Evolutionary conservation across 2,329 filamentous ascomycete genomes (phyloP), one percentile per base, ranked within the genome.

Genomic region (Knufia fluminis): DNA sequence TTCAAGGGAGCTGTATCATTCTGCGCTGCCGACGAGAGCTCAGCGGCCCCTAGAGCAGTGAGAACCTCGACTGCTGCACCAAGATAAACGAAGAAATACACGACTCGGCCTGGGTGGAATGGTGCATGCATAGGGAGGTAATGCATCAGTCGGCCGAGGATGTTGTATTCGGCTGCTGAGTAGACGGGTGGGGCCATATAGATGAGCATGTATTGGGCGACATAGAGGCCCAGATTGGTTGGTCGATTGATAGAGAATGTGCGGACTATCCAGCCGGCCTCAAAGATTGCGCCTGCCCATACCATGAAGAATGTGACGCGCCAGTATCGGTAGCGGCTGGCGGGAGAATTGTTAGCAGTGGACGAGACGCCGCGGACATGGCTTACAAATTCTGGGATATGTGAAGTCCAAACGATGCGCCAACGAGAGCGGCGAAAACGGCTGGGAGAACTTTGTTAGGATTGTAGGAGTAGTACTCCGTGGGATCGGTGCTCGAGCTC

Each of bases 71-170:
- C 64, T 0, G 58, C 51, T 6, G 60, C 63, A 12, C 66, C 64
- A 3, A 67, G 54, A 38, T 66, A 66, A 47, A 68, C 52, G 55
- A 68, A 68, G 44, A 63, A 57, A 39, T 60, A 60, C 3, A 65
- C 51, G n/a, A 67, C 61, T 1, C 64, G 63, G 41, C 59, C 55
- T 16, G 66, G 66, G 41, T 67, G 60, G 6, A 68, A 53, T 1
- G 65, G 59, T n/a, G 66, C 59, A 43, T 67, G 62, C 63, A 65
- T 65, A 2, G 66, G 66, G 4, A 67, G 55, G 49, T 68, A 68
- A 52, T 63, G 59, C 62, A 67, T 61, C 8, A 68, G 52, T 22
- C 65, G 59, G 4, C 64, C 66, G 28, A 68, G 57, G 20, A 67
- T 54, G 46, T 64, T 65, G 52, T 68, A 68, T 32, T 64, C 65